Percentiles rank a stretch among this genome's conserved stretches.
phyloP scores from a whole-genome alignment of 2,329 filamentous ascomycete species.

The Dryadomyces quercus-mongolicae region DNA sequence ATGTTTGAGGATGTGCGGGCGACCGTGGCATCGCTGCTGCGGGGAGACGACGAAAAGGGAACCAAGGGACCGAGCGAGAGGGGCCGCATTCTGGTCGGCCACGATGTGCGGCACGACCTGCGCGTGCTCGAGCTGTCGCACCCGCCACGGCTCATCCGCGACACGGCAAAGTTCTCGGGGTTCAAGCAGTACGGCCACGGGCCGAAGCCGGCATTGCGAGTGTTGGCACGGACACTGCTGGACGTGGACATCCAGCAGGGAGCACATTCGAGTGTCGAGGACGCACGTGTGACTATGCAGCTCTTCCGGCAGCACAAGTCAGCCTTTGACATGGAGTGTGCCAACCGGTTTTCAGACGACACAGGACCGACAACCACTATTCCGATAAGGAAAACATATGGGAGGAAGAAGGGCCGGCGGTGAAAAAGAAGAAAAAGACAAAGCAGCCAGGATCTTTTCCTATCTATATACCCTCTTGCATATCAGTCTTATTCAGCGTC shows the following conservation, averaged over 20 bases:
- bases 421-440: too few species aligned
- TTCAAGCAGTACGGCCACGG: slow-evolving; percentile 61
- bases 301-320: slow-evolving; percentile 75
- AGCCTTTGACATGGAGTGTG: slow-evolving; percentile 72
- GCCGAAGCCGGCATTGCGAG: slow-evolving; percentile 53
- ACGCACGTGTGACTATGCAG: slow-evolving; percentile 83
- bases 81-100: slow-evolving; percentile 61
- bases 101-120: slow-evolving; percentile 72
- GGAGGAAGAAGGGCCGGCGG: background rate
- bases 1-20: slow-evolving; percentile 66
- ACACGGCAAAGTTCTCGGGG: slow-evolving; percentile 66
- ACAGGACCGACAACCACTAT: background rate
- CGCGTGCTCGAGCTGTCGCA: slow-evolving; percentile 68
- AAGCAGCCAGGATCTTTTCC: too few species aligned
- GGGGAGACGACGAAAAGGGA: slow-evolving; percentile 24
- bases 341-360: slow-evolving; percentile 41
- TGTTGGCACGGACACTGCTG: slow-evolving; percentile 44
- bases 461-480: background rate
- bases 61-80: background rate
- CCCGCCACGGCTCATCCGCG: slow-evolving; percentile 64
- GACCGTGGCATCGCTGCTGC: slow-evolving; percentile 56
- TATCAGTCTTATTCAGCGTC: background rate
- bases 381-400: background rate
- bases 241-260: slow-evolving; percentile 51
- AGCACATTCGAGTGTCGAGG: slow-evolving; percentile 56